Evolutionary conservation across 2,329 filamentous ascomycete species (phyloP), one percentile per base, ranked within the genome.

Genomic region (Venturia nashicola): DNA sequence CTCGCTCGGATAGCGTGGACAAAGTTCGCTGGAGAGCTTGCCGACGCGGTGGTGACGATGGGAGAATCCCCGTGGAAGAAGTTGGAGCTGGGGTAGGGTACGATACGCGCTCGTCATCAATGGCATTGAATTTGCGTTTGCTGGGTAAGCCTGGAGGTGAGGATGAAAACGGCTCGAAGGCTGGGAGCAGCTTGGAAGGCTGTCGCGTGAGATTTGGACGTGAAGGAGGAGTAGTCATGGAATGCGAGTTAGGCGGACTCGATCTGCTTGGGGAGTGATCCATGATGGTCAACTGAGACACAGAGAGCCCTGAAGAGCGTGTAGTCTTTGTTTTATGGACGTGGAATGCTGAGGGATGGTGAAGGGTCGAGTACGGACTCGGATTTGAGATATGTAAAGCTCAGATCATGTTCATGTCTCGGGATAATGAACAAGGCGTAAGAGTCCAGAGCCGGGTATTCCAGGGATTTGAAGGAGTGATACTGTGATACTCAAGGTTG

Each of bases 61-160:
- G 91, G 68, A 96, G 80, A 70, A 97, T 90, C 71, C 90, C 90
- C 57, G 93, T 96, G 68, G 91, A 96, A 3, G 94, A 97, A 5
- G 93, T 97, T 23, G 93, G 92, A 66, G 96, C 83, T 1, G 94
- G 94, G 2, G 94, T 97, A 51, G 94, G 94, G 77, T 97, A 97
- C 70, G 77, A 78, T 72, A 88, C 91, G 68, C 82, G 76, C 68
- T 72, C 71, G 23, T 74, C 75, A 66, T 75, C 76, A 64, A 75
- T 78, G 67, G 82, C 83, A 63, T 75, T 74, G 69, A 76, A 78
- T 71, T 86, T 87, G 72, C 88, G 85, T 78, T 91, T 92, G 60
- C 78, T 73, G 7, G 87, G 82, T 63, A 87, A 83, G 60, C 88
- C 88, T 61, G 91, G 83, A 64, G 89, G 88, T 14, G 89, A 91